Conservation (phyloP, 2,329 filamentous ascomycete species). For the Myriangium duriaei region DNA sequence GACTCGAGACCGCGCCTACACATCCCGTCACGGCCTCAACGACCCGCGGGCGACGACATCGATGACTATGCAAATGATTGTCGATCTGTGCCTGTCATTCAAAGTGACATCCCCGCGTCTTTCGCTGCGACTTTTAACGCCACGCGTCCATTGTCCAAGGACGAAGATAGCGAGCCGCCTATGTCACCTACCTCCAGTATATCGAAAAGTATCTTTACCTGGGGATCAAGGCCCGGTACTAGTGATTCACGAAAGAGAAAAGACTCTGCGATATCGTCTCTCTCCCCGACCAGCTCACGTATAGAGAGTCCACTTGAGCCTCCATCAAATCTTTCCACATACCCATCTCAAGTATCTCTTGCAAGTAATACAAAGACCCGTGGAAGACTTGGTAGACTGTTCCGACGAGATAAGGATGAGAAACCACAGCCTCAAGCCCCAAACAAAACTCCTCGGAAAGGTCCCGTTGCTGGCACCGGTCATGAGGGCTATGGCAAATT, state of each 20-base stretch:
- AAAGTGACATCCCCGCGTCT: slow-evolving; percentile 39
- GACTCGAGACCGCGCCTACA: slow-evolving; percentile 40
- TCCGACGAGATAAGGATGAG: slow-evolving; percentile 22
- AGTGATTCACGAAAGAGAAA: neutral
- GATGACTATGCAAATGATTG: slow-evolving; percentile 31
- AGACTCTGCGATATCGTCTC: slow-evolving; percentile 22
- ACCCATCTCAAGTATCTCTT: slow-evolving; percentile 38
- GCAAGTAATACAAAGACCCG: slow-evolving; percentile 53
- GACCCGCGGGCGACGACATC: slow-evolving; percentile 36
- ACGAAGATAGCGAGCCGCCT: neutral
- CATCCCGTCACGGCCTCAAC: slow-evolving; percentile 31
- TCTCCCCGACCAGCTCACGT: slow-evolving; percentile 15
- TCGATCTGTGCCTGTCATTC: slow-evolving; percentile 41
- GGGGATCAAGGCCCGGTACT: neutral
- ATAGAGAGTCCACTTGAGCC: slow-evolving; percentile 13
- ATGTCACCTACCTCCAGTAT: neutral
- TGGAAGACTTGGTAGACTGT: slow-evolving; percentile 3
- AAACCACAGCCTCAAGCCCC: no score
- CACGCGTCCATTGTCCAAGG: neutral
- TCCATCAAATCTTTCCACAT: neutral
- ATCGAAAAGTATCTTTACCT: neutral
- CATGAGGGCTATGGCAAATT: slow-evolving; percentile 74
- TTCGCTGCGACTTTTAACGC: neutral
- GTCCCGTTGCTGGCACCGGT: slow-evolving; percentile 81
- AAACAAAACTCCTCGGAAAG: slow-evolving; percentile 54